These are phyloP conservation scores for Hypsizygus marmoreus DNA, from an alignment of 768 basidiomycete genomes.

Conservation along the genomic window DNA sequence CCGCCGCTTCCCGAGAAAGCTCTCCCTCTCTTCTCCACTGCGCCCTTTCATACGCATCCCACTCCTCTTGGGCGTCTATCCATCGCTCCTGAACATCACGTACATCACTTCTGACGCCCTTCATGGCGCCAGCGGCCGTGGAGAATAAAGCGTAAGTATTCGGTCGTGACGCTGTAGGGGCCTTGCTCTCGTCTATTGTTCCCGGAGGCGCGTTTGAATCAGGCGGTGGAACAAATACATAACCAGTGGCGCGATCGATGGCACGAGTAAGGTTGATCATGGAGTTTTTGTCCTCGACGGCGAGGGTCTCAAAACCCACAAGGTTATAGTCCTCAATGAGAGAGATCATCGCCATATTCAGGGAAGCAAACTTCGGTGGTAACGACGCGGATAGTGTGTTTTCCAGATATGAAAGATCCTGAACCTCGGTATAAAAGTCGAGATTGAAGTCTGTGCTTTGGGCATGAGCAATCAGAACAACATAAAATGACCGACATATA, in stretches of 20 bases:
- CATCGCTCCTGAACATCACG: conserved; percentile 91
- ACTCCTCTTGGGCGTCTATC: conserved; percentile 83
- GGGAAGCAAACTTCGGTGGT: conserved; percentile 65
- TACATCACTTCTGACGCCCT: conserved; percentile 52
- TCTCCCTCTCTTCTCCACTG: conserved; percentile 82
- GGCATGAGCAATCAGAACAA: conserved; percentile 7
- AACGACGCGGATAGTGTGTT: conserved; percentile 64
- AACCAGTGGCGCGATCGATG: conserved; percentile 92
- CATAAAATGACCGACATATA: conserved; percentile 29
- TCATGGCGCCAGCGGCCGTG: conserved; percentile 57
- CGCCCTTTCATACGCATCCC: conserved; percentile 77
- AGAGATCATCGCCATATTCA: conserved; percentile 90
- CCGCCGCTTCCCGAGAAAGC: conserved; percentile 44
- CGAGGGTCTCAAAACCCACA: conserved; percentile 95
- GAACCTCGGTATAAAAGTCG: conserved; percentile 97
- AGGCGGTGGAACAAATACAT: conserved; percentile 73
- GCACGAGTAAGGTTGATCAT: conserved; percentile 86
- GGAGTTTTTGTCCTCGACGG: conserved; percentile 96
- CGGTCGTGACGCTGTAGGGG: conserved; percentile 48
- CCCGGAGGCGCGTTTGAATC: conserved; percentile 34
- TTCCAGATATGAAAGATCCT: conserved; percentile 89
- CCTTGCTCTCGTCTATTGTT: conserved; percentile 32
- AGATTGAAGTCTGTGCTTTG: conserved; percentile 83
- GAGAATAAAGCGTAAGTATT: conserved; percentile 73
- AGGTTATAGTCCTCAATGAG: conserved; percentile 92